Evolutionary conservation across 441 rosid species (phyloP), one percentile per base, ranked within the genome.

Genomic region (Erodium moschatum): DNA sequence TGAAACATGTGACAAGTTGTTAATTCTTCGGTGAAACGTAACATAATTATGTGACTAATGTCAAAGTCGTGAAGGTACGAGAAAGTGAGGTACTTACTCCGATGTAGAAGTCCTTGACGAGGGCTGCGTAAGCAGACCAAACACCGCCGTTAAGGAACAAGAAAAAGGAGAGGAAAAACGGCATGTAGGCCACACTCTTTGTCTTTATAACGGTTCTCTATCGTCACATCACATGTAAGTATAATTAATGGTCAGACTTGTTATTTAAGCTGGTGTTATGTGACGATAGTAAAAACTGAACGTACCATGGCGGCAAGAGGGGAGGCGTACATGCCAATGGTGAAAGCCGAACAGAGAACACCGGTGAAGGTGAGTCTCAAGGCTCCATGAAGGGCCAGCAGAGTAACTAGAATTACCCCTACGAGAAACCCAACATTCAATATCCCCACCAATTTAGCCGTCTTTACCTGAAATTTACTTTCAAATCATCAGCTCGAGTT

Each of bases 171-270:
- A 91, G 82, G 65, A 82, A 71, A 61, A 91, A 88, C 11, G 97
- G 96, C 94, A 91, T 87, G 82, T 79, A 89, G 66, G 81, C 86
- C 50, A 89, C 96, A 60, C 97, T 89, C 73, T 78, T 83, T 0
- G 86, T 86, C 0, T 66, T 79, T 66, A 91, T 77, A 44, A 91
- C 94, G 13, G 85, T 84, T 86, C 80, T 87, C 96, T 91, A 89
- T 70, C 19, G 27, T 0, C 27, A 12, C 38, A 3, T 0, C 27
- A 12, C 38, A 3, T 5, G 6, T 33, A 33, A 33, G 4, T 33
- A 24, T 24, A 2, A 24, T 0, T 24, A 24, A 24, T 2, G 27
- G 27, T 24, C 27, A 24, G 27, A 24, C 38, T 33, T 5, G 38
- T 33, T 33, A 33, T 33, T 5, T 33, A 33, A 33, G 6, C 6